These are phyloP conservation scores for Exophiala spinifera DNA, from an alignment of 2,329 filamentous ascomycete species.

Conservation along the genomic window DNA sequence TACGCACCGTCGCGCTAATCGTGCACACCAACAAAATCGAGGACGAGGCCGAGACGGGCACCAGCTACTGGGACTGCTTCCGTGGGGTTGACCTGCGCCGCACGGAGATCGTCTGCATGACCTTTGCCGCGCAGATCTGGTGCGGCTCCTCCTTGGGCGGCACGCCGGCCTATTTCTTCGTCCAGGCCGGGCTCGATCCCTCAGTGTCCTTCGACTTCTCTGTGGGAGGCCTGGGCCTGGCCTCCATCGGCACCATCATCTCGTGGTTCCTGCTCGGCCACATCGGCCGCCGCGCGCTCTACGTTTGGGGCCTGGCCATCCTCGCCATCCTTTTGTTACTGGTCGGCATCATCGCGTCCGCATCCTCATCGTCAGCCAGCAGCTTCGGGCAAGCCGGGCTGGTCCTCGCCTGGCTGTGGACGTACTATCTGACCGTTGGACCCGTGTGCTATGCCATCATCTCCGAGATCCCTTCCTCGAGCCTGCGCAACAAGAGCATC, in stretches of 20 bases:
- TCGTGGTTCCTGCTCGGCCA: conserved; percentile 44
- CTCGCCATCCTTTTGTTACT: too few species aligned
- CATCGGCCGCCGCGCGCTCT: conserved; percentile 41
- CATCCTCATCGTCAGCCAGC: conserved; percentile 22
- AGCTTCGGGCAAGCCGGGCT: conserved; percentile 29
- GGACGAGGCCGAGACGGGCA: conserved; percentile 20
- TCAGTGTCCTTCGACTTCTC: too few species aligned
- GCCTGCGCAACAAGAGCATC: conserved; percentile 54
- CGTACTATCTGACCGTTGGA: too few species aligned
- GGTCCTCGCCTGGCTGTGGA: too few species aligned
- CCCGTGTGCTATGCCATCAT: conserved; percentile 53
- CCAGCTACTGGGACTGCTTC: conserved; percentile 32
- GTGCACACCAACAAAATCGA: conserved; percentile 37
- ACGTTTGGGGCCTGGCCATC: conserved; percentile 35
- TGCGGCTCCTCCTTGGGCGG: conserved; percentile 33
- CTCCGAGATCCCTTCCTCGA: conserved; percentile 52
- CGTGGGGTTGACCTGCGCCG: conserved; percentile 35
- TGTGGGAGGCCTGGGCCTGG: conserved; percentile 64
- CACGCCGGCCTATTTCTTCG: conserved; percentile 36
- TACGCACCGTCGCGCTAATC: too few species aligned
- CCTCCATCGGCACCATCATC: conserved; percentile 54
- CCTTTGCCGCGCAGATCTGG: conserved; percentile 51
- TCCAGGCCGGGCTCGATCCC: conserved; percentile 37
- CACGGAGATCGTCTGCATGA: conserved; percentile 39
- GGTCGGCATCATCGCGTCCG: conserved; percentile 26